These are phyloP conservation scores for Lichtheimia ramosa DNA, from an alignment of 371 early-diverging fungal species.

Conservation along the genomic window DNA sequence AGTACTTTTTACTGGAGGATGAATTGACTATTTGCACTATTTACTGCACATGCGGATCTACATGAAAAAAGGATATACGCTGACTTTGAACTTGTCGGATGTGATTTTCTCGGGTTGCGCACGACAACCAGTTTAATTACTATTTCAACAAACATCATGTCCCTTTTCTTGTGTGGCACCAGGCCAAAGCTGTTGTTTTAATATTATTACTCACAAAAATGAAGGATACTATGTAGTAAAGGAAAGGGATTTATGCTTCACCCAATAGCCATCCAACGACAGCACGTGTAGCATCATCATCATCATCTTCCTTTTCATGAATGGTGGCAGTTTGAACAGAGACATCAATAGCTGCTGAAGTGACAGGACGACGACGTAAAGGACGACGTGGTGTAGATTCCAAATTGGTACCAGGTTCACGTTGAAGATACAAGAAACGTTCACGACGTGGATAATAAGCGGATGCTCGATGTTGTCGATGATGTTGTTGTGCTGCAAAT, in stretches of 20 bases:
- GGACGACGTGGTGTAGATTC: slow-evolving; percentile 15
- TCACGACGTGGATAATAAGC: slow-evolving; percentile 42
- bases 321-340: slow-evolving; percentile 21
- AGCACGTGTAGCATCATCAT: slow-evolving; percentile 18
- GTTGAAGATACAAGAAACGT: slow-evolving; percentile 41
- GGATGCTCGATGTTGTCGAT: slow-evolving; percentile 20
- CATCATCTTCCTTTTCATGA: slow-evolving; percentile 24
- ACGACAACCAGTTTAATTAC: too few species aligned
- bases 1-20: too few species aligned
- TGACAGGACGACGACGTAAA: slow-evolving; percentile 1
- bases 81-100: too few species aligned
- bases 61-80: too few species aligned
- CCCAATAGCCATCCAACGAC: slow-evolving; percentile 30
- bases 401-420: slow-evolving; percentile 31
- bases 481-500: slow-evolving; percentile 24
- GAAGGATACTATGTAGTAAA: too few species aligned
- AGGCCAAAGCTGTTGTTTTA: too few species aligned
- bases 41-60: too few species aligned
- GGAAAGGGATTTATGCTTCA: slow-evolving; percentile 11
- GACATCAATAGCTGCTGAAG: slow-evolving; percentile 11
- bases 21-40: too few species aligned
- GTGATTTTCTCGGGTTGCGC: too few species aligned
- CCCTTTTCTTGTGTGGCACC: too few species aligned
- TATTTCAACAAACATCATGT: too few species aligned
- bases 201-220: too few species aligned